Evolutionary conservation across 164 flowering plant genomes (phyloP).

Genomic region (Dillenia turbinata): DNA sequence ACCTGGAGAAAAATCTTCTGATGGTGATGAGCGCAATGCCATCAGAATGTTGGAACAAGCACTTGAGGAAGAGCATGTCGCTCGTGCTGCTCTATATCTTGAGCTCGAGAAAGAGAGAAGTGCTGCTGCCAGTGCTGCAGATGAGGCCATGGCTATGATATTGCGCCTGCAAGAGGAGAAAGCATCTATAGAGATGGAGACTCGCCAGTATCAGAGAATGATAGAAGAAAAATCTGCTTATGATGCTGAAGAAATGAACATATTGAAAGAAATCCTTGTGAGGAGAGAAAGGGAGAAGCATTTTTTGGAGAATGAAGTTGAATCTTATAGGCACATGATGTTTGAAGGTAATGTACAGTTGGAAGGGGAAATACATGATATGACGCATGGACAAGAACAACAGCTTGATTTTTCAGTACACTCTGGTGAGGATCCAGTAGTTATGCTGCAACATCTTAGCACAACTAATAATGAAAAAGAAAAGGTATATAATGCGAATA

Average conservation of each 20-base stretch:
- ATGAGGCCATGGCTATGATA: slow-evolving; percentile 98
- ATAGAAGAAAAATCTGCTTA: slow-evolving; percentile 80
- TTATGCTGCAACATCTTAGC: slow-evolving; percentile 39
- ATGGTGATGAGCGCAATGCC: slow-evolving; percentile 23
- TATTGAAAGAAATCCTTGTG: slow-evolving; percentile 76
- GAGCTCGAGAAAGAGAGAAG: slow-evolving; percentile 93
- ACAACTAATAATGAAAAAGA: slow-evolving; percentile 33
- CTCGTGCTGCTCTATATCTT: slow-evolving; percentile 44
- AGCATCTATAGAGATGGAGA: slow-evolving; percentile 84
- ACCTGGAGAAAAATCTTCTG: slow-evolving; percentile 11
- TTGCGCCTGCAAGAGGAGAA: slow-evolving; percentile 87
- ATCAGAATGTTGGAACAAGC: slow-evolving; percentile 50
- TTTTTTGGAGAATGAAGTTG: slow-evolving; percentile 81
- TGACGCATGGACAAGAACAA: slow-evolving; percentile 8
- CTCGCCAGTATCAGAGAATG: slow-evolving; percentile 79
- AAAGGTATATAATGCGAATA: slow-evolving; percentile 10
- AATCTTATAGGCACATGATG: slow-evolving; percentile 52
- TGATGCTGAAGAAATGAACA: slow-evolving; percentile 89
- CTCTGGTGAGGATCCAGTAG: slow-evolving; percentile 35
- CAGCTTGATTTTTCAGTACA: slow-evolving; percentile 16
- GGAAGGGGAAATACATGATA: slow-evolving; percentile 19
- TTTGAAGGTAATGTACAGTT: slow-evolving; percentile 28
- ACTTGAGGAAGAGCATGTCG: slow-evolving; percentile 63
- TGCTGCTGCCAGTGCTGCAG: slow-evolving; percentile 90
- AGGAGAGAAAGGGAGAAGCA: slow-evolving; percentile 81